Conservation (phyloP, 805 yeast genomes). For the Starmerella sp. region DNA sequence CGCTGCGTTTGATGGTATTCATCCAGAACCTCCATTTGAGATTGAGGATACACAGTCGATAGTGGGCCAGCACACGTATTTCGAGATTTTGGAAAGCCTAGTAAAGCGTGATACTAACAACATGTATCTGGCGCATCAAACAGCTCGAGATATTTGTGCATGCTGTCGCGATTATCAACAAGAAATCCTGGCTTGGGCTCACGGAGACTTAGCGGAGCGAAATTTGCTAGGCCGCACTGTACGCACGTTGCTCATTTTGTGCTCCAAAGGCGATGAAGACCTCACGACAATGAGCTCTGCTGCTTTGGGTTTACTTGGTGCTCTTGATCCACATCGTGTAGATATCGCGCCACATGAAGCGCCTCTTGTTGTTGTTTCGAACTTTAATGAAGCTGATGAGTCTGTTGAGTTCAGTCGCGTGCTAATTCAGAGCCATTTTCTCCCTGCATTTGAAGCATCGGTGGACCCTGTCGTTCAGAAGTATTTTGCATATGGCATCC, state of each 20-base stretch:
- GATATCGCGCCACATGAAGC: conserved; percentile 35
- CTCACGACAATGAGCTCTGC: conserved; percentile 53
- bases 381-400: conserved; percentile 53
- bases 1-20: background rate
- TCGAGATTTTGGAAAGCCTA: conserved; percentile 14
- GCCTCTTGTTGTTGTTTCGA: conserved; percentile 43
- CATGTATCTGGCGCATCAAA: conserved; percentile 18
- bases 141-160: conserved; percentile 18
- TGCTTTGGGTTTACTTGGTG: conserved; percentile 67
- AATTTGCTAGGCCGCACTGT: conserved; percentile 21
- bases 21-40: conserved; percentile 9
- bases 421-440: conserved; percentile 58
- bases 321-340: conserved; percentile 54
- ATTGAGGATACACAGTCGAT: background rate
- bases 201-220: conserved; percentile 10
- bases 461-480: conserved; percentile 76
- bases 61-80: conserved; percentile 1
- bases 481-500: conserved; percentile 79
- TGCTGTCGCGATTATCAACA: conserved; percentile 13
- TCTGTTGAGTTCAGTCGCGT: conserved; percentile 50
- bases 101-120: conserved; percentile 18
- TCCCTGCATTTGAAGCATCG: conserved; percentile 81
- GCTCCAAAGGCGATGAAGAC: conserved; percentile 21
- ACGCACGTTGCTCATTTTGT: conserved; percentile 25
- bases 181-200: conserved; percentile 12